phyloP scores from a whole-genome alignment of 179 eudicot species.

The Amaranthus tricolor region DNA sequence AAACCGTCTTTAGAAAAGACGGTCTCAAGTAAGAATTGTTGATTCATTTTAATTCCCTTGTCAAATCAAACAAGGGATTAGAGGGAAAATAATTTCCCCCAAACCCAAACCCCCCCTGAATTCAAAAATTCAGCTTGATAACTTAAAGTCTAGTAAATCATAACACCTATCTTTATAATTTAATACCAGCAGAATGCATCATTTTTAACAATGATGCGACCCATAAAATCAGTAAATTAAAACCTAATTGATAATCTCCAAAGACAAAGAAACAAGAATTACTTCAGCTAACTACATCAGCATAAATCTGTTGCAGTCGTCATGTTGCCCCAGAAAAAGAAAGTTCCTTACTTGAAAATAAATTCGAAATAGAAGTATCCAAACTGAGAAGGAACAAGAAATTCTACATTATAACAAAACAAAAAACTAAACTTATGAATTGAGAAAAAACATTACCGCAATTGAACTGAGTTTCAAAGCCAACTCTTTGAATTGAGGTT shows the following conservation, averaged over 20 bases:
- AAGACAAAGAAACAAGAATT: too few species aligned
- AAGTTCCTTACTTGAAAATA: background rate
- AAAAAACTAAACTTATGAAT: conserved; percentile 11
- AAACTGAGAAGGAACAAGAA: background rate
- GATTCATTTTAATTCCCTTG: too few species aligned
- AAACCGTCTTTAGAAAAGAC: too few species aligned
- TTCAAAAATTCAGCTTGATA: background rate
- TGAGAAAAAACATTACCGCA: conserved; percentile 39
- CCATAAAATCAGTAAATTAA: background rate
- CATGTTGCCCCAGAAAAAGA: background rate
- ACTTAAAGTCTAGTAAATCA: background rate
- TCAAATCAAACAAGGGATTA: too few species aligned
- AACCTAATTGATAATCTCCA: too few species aligned
- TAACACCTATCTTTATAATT: background rate
- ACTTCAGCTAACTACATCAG: background rate
- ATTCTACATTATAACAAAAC: background rate
- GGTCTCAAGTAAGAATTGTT: too few species aligned
- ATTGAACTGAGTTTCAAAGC: conserved; percentile 74
- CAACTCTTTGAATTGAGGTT: conserved; percentile 57
- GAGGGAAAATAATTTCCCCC: too few species aligned
- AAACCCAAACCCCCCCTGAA: too few species aligned
- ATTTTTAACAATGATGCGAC: background rate
- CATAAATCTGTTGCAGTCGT: background rate
- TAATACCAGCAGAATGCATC: background rate
- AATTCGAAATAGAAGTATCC: background rate